Percentiles rank a stretch among this genome's conserved stretches.
Conservation (phyloP, 2,329 filamentous ascomycete species). For the Metarhizium sp. region DNA sequence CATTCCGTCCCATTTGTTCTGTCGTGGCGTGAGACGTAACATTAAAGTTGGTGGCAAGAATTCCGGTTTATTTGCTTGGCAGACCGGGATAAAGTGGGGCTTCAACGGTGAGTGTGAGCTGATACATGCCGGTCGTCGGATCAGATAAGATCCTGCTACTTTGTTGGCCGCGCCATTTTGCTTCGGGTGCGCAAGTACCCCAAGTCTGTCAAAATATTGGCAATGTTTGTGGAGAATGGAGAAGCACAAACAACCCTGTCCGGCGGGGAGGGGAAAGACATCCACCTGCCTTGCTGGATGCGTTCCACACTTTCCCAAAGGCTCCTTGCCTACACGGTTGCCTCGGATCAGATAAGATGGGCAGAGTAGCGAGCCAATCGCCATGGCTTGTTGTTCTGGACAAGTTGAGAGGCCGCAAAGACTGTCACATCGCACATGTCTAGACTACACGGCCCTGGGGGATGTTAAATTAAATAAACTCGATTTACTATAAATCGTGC, state of each 20-base stretch:
- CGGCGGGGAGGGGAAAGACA: background rate
- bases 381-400: too few relatives aligned
- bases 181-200: background rate
- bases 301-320: background rate
- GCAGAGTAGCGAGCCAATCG: too few relatives aligned
- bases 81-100: background rate
- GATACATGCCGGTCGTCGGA: background rate
- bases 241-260: background rate
- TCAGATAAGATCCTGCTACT: constrained; percentile 5
- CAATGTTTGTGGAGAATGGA: background rate
- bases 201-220: background rate
- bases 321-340: too few relatives aligned
- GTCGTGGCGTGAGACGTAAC: background rate
- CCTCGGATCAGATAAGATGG: background rate
- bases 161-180: background rate
- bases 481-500: too few relatives aligned
- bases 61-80: background rate
- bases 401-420: too few relatives aligned
- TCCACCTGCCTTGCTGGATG: background rate
- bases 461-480: too few relatives aligned
- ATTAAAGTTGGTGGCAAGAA: background rate
- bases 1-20: background rate
- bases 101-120: background rate
- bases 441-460: too few relatives aligned
- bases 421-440: too few relatives aligned